Base-by-base conservation (phyloP, 441 rosid species). In the Pelargonium myrrhifolium region DNA sequence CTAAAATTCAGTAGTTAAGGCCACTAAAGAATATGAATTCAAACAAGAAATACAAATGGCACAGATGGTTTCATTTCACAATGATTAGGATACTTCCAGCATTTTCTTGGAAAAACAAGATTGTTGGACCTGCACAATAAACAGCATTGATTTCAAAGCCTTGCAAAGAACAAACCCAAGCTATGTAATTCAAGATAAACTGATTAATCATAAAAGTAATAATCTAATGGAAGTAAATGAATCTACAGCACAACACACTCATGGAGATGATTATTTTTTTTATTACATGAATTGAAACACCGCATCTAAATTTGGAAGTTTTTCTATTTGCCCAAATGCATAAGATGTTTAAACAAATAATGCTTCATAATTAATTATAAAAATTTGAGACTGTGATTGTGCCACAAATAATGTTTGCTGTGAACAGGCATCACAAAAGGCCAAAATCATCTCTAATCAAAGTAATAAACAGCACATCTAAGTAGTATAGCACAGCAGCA, bases 101-200 rank as follows among this genome's bases (percentile, higher is more conserved):
- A 81, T 93, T 93, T 82, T 93, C 99, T 81, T 93, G 99, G 80
- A 93, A 93, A 82, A 91, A 93, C 72, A 93, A 74, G 79, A 93
- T 78, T 22, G 99, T 93, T 65, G 99, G 99, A 78, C 99, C 99
- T 93, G 96, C 79, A 91, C 68, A 20, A 67, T 9, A 31, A 51
- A 63, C 64, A 68, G 21, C 45, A 56, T 39, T 31, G 28, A n/a
- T 71, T 45, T 69, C 61, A 9, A 18, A 55, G 28, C 61, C 28
- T 20, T 55, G 61, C 14, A 20, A 55, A 55, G 61, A 55, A 55
- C 24, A 53, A 53, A 53, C 17, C 24, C 59, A 51, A 51, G 21
- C 6, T 14, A 47, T 47, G n/a, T 14, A 47, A 51, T 51, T 51
- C 4, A 21, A 51, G 58, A 51, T 51, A 20, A n/a, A 6, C 4